Evolutionary conservation across 2,329 filamentous ascomycete species (phyloP).

Genomic region (Fonsecaea monophora): DNA sequence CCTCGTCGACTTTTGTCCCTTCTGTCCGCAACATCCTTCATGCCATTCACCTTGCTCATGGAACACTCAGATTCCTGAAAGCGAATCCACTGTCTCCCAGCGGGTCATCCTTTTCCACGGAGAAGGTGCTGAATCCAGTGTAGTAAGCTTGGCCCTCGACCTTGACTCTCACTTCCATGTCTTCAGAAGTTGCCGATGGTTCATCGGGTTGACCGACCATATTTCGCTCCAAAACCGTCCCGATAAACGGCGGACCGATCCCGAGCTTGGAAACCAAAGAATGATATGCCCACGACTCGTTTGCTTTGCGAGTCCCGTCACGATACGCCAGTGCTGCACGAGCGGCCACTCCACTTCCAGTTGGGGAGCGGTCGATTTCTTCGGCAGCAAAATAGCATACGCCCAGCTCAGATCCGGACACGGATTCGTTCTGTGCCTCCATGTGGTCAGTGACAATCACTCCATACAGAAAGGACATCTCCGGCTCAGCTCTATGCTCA

Average conservation of each 20-base stretch:
- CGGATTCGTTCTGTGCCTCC: constrained; percentile 1
- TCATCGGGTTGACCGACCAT: neutral
- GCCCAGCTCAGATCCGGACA: constrained; percentile 49
- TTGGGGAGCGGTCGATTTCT: constrained; percentile 56
- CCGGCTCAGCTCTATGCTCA: constrained; percentile 44
- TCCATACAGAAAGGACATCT: constrained; percentile 50
- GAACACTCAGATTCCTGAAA: constrained; percentile 18
- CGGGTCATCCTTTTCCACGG: constrained; percentile 44
- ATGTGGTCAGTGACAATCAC: constrained; percentile 49
- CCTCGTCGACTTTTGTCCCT: neutral
- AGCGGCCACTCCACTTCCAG: constrained; percentile 49
- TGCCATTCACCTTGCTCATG: neutral
- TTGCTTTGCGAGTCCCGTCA: constrained; percentile 38
- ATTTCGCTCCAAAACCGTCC: constrained; percentile 18
- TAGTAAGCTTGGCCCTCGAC: constrained; percentile 47
- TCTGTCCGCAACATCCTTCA: neutral
- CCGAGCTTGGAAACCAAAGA: constrained; percentile 47
- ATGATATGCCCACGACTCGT: constrained; percentile 47
- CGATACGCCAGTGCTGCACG: constrained; percentile 48
- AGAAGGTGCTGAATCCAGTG: constrained; percentile 43
- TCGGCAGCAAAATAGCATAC: constrained; percentile 56
- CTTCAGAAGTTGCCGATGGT: neutral
- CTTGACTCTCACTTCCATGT: constrained; percentile 38
- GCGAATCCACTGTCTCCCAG: constrained; percentile 35
- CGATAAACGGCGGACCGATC: constrained; percentile 39